Evolutionary conservation across 192 early-diverging fungal genomes (phyloP), one percentile per base, ranked within the genome.

Genomic region (Powellomyces hirtus): DNA sequence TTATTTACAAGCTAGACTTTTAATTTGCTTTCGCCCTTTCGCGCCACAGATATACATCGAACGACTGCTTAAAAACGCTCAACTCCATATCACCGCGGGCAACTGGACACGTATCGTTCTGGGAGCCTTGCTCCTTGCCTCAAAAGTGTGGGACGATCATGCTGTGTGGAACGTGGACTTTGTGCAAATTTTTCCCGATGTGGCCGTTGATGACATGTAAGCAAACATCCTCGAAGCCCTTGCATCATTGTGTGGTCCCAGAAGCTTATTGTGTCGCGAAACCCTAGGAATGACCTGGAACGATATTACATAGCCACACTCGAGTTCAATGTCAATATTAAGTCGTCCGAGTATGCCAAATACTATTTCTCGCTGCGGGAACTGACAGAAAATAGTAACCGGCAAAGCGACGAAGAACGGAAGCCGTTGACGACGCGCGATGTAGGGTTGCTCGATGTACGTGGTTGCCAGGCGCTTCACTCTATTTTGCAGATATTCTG

Each of bases 141-240:
- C 89, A 37, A 93, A 93, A 74, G 90, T 93, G 0, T 93, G 91
- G 91, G 91, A 93, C 62, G 91, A 93, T 60, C 86, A 89, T 61
- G 91, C 91, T 2, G 88, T 93, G 11, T 93, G 89, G 83, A 93
- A 93, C 72, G 76, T 84, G 3, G 91, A 93, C 68, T 91, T 90
- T 70, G 81, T 81, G 50, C 85, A 86, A 56, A 89, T 92, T 36
- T 92, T 90, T 68, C 88, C 90, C 5, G 89, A 89, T 24, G 77
- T 90, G 14, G 66, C 70, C 2, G 84, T 92, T n/a, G 70, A 74
- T 24, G 81, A 90, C 44, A 81, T 91, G 80, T 90, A 77, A 70
- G 81, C 53, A 1, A 45, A 18, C 33, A 22, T 42, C 1, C 26
- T 40, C 14, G 11, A 24, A n/a, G n/a, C n/a, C n/a, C n/a, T n/a